phyloP scores from a whole-genome alignment of 2,329 filamentous ascomycete species.

The Geosmithia flava region DNA sequence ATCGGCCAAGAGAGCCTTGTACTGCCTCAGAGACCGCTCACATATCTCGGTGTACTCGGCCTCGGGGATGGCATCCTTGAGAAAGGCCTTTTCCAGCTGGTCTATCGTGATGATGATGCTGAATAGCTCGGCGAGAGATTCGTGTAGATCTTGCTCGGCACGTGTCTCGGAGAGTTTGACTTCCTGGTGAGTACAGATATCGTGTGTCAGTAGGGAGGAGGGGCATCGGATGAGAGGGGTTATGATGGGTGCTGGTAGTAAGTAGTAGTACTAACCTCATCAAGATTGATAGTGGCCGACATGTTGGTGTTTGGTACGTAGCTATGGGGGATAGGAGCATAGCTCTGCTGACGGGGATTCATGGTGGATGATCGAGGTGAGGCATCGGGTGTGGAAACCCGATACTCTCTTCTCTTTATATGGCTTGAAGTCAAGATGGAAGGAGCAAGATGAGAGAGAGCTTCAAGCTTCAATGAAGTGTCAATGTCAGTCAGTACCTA shows the following conservation, averaged over 20 bases:
- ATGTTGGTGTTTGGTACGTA: constrained; percentile 78
- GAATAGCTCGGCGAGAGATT: constrained; percentile 93
- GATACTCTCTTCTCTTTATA: background rate
- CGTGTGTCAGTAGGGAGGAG: background rate
- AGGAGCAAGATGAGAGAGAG: no score
- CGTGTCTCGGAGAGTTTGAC: constrained; percentile 81
- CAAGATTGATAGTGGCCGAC: constrained; percentile 83
- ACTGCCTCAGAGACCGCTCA: constrained; percentile 86
- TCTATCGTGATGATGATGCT: constrained; percentile 95
- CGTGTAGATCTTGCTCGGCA: constrained; percentile 84
- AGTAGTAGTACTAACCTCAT: constrained; percentile 53
- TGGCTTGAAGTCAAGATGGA: background rate
- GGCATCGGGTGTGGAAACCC: constrained; percentile 11
- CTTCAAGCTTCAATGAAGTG: no score
- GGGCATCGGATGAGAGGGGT: background rate
- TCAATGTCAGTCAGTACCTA: no score
- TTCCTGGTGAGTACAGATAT: constrained; percentile 43
- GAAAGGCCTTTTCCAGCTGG: constrained; percentile 89
- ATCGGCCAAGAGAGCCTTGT: constrained; percentile 85
- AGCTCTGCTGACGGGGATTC: constrained; percentile 56
- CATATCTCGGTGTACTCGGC: constrained; percentile 94
- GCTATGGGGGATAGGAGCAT: constrained; percentile 82
- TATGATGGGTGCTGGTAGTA: no score
- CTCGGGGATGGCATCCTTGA: constrained; percentile 89
- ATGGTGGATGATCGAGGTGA: constrained; percentile 23